Evolutionary conservation across 352 stramenopile genomes (phyloP), one percentile per base, ranked within the genome.

Genomic region (Pythium diclinum): DNA sequence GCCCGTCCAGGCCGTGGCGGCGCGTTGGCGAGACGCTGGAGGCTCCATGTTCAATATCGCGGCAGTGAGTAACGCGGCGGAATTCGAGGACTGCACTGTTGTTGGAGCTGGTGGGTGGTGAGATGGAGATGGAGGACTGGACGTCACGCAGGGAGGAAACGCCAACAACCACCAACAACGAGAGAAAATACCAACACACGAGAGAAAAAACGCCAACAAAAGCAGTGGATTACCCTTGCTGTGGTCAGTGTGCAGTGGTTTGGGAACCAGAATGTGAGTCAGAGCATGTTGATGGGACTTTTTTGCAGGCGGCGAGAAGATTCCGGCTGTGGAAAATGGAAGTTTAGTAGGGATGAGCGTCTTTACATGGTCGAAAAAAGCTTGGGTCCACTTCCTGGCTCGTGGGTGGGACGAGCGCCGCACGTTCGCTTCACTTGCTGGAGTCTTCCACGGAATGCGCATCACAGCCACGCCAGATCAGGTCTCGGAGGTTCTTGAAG

Each of bases 401-500:
- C 38, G 10, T 17, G 38, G 38, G 38, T 21, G 42, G 42, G 42
- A 48, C 6, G 44, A 14, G 19, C 44, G 19, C 44, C 6, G 44
- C 44, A 28, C 44, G 44, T 51, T 46, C 36, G 53, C 28, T 17
- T 21, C 56, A 36, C 49, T 67, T 33, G 28, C 40, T 40, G 6
- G 44, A 51, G 44, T 11, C 19, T 51, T 51, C 48, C 32, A 49
- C 21, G 34, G 32, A 56, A 51, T 10, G 14, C 19, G 42, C 34
- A 14, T 4, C 17, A 17, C 25, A 38, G 42, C 44, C 49, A 67
- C 61, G 61, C 33, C 51, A 67, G 61, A 67, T 66, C 32, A 28
- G 33, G 32, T 61, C 30, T 32, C n/a, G 48, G 40, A 66, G 60
- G 60, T 66, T 53, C 60, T 60, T 56, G 51, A 66, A 56, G 60